Evolutionary conservation across 768 basidiomycete genomes (phyloP).

Genomic region (Tulasnella sp.): DNA sequence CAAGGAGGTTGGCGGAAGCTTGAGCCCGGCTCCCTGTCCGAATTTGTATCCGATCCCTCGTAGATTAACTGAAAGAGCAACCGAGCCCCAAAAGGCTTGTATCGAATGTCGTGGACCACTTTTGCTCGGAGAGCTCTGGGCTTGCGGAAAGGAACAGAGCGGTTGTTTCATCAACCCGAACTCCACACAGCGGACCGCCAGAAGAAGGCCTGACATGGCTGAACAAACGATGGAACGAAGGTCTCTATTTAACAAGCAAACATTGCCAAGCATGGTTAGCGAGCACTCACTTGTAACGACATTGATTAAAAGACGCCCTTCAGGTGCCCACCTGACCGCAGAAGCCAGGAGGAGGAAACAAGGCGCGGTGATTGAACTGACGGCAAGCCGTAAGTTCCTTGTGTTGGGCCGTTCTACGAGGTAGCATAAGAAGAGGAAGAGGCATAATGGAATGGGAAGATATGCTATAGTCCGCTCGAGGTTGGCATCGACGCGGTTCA

Average conservation of each 20-base stretch:
- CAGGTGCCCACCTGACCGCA: slow-evolving; percentile 10
- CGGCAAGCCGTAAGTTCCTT: neutral
- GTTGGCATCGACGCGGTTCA: neutral
- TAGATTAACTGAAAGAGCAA: slow-evolving; percentile 5
- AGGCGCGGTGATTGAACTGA: neutral
- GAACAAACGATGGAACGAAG: neutral
- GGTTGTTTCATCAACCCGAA: neutral
- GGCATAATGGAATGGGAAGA: neutral
- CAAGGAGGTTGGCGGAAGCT: neutral
- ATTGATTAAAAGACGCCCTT: neutral
- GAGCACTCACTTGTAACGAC: slow-evolving; percentile 8
- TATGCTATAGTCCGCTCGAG: neutral
- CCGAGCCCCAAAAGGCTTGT: neutral
- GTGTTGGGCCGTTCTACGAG: slow-evolving; percentile 5
- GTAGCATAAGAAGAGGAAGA: neutral
- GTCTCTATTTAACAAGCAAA: neutral
- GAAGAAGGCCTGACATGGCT: slow-evolving; percentile 14
- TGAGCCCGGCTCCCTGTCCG: slow-evolving; percentile 14
- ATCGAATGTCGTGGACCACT: neutral
- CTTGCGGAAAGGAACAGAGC: neutral
- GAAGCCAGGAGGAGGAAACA: neutral
- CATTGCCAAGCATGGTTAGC: neutral
- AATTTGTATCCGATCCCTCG: slow-evolving; percentile 26
- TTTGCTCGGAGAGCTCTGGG: neutral
- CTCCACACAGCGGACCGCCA: slow-evolving; percentile 9